Conservation (phyloP, 2,329 filamentous ascomycete species). For the Ophiostoma australiae region DNA sequence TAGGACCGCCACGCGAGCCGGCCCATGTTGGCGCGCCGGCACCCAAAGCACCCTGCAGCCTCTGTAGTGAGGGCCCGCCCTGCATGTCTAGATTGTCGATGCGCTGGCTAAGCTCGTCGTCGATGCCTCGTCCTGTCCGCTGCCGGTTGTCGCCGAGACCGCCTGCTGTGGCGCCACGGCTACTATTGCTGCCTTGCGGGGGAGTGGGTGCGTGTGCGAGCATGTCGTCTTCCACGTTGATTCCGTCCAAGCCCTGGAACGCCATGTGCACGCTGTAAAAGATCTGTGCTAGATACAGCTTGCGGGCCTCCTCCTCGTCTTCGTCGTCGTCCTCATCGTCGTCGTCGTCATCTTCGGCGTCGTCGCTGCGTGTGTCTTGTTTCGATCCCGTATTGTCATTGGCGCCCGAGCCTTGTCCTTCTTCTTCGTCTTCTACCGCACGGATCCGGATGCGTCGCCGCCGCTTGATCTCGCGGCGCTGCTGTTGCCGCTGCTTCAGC, state of each 20-base stretch:
- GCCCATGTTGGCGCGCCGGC: slow-evolving; percentile 28
- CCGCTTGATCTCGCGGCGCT: slow-evolving; percentile 21
- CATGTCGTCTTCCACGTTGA: slow-evolving; percentile 79
- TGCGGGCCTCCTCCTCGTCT: slow-evolving; percentile 79
- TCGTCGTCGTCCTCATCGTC: slow-evolving; percentile 44
- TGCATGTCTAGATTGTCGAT: slow-evolving; percentile 43
- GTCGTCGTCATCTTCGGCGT: neutral
- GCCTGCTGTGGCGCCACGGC: slow-evolving; percentile 50
- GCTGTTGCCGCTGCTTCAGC: slow-evolving; percentile 40
- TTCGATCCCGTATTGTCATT: neutral
- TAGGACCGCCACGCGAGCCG: slow-evolving; percentile 46
- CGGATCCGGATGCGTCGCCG: slow-evolving; percentile 15
- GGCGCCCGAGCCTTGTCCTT: neutral
- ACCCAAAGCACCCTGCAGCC: slow-evolving; percentile 45
- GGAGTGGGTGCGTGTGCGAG: slow-evolving; percentile 66
- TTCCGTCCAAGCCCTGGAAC: slow-evolving; percentile 80
- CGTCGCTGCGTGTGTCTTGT: slow-evolving; percentile 28
- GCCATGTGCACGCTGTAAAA: slow-evolving; percentile 69
- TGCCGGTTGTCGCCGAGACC: slow-evolving; percentile 33
- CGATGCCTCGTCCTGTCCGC: slow-evolving; percentile 25
- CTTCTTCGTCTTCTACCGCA: neutral
- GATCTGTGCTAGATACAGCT: slow-evolving; percentile 72
- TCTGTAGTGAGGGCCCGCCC: slow-evolving; percentile 44
- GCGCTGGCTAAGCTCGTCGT: slow-evolving; percentile 54
- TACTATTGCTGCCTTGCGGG: slow-evolving; percentile 33